These are phyloP conservation scores for Hygrophoropsis aurantiaca DNA, from an alignment of 768 basidiomycete genomes.

Conservation along the genomic window DNA sequence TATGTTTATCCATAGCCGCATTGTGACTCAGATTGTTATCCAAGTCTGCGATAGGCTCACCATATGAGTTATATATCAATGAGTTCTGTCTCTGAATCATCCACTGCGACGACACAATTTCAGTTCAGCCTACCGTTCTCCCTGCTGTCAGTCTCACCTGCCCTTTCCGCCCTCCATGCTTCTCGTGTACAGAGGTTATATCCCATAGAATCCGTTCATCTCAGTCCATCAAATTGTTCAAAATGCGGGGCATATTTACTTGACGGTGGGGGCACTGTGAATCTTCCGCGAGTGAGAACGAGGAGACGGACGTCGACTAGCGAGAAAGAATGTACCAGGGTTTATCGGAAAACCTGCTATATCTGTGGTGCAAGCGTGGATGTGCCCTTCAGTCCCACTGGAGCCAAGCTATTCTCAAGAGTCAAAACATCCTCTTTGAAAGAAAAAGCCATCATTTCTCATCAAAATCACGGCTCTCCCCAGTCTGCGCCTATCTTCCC, in stretches of 20 bases:
- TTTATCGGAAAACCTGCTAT: conserved; percentile 16
- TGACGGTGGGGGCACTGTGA: conserved; percentile 36
- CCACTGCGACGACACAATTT: conserved; percentile 40
- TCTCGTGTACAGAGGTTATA: conserved; percentile 35
- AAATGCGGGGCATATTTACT: conserved; percentile 55
- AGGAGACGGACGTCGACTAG: conserved; percentile 21
- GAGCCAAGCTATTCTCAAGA: neutral
- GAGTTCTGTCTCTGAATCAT: neutral
- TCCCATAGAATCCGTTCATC: conserved; percentile 20
- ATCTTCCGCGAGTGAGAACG: conserved; percentile 31
- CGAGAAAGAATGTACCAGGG: neutral
- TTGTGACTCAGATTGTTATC: too few relatives aligned
- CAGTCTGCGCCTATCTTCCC: neutral
- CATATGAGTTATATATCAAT: too few relatives aligned
- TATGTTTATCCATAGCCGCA: neutral
- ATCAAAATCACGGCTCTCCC: too few relatives aligned
- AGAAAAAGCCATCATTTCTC: neutral
- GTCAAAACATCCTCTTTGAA: neutral
- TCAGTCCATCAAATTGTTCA: conserved; percentile 38
- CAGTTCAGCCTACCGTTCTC: conserved; percentile 47
- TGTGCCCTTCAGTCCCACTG: neutral
- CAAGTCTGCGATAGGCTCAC: too few relatives aligned
- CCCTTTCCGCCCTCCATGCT: conserved; percentile 64
- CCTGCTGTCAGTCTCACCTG: conserved; percentile 50
- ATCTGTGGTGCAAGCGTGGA: conserved; percentile 16